Evolutionary conservation across 805 yeast genomes (phyloP), one percentile per base, ranked within the genome.

Genomic region (Phaffomyces thermotolerans): DNA sequence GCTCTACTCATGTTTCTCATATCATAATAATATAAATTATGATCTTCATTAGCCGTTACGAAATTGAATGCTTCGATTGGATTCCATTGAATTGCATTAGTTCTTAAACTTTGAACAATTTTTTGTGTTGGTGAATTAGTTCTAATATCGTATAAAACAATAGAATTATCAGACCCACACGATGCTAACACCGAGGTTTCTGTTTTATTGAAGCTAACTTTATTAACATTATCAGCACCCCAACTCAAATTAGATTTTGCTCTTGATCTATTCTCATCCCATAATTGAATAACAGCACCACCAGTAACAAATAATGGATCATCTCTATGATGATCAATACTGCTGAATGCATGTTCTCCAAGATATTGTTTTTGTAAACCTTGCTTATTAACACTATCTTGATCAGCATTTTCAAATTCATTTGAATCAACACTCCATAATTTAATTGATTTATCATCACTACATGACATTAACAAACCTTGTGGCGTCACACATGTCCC

Each of bases 21-120:
- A 66, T 93, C 99, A 79, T 96, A 95, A 43, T 84, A 73, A 63
- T 93, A 93, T 9, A 84, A 81, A 62, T 93, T 93, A 64, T 91
- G 97, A 68, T 93, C 98, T 66, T 93, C 99, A 58, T 79, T 79
- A 3, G 88, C 98, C 34, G 86, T 79, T 15, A 90, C 97, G 67
- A 93, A 91, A 59, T 84, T 80, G 67, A 78, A 93, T 2, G 98
- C 95, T 64, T 93, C 98, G 83, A 93, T 86, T 5, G 99, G 99
- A 65, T 93, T 93, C 98, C 98, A 93, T 44, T 89, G 75, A 23
- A 93, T 72, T 38, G 91, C 73, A 63, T 93, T 93, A 17, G 90
- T 85, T 56, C 95, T 75, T 75, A 93, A 71, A 17, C 79, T 69
- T 24, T 93, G 85, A 38, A 84, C 84, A 46, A 91, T 77, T 62